Percentiles rank a stretch among this genome's conserved stretches.
phyloP scores from a whole-genome alignment of 2,329 filamentous ascomycete species.

The Eutypella sp. region DNA sequence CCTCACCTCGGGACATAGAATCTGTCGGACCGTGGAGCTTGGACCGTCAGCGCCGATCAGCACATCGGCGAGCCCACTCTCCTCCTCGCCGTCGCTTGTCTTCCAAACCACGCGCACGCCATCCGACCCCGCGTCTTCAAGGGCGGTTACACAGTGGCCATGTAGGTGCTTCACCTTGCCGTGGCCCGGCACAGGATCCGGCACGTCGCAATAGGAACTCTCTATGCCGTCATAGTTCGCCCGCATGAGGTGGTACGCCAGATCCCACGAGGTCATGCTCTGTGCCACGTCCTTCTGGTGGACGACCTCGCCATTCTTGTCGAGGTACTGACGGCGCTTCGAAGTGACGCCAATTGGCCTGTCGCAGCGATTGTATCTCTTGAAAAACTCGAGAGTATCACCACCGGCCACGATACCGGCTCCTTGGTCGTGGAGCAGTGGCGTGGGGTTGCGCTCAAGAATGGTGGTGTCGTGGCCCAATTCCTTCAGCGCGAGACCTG shows the following conservation, averaged over 20 bases:
- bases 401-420: constrained; percentile 43
- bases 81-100: constrained; percentile 26
- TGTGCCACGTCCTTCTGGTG: constrained; percentile 31
- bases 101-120: constrained; percentile 27
- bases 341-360: constrained; percentile 27
- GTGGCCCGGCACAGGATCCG: constrained; percentile 17
- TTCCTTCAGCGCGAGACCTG: constrained; percentile 34
- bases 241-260: constrained; percentile 39
- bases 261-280: constrained; percentile 44
- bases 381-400: constrained; percentile 36
- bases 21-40: constrained; percentile 31
- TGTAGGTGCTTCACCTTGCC: constrained; percentile 28
- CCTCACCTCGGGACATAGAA: constrained; percentile 25
- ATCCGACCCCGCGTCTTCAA: constrained; percentile 20
- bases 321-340: constrained; percentile 28
- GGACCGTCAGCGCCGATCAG: constrained; percentile 41
- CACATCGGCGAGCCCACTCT: constrained; percentile 28
- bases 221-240: constrained; percentile 37
- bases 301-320: constrained; percentile 26
- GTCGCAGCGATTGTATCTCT: constrained; percentile 33
- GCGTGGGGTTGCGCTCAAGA: constrained; percentile 37
- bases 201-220: constrained; percentile 27
- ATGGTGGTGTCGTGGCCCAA: constrained; percentile 38
- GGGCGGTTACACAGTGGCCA: constrained; percentile 27
- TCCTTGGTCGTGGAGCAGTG: constrained; percentile 42